phyloP scores from a whole-genome alignment of 2,329 filamentous ascomycete genomes.

The Periconia sp. region DNA sequence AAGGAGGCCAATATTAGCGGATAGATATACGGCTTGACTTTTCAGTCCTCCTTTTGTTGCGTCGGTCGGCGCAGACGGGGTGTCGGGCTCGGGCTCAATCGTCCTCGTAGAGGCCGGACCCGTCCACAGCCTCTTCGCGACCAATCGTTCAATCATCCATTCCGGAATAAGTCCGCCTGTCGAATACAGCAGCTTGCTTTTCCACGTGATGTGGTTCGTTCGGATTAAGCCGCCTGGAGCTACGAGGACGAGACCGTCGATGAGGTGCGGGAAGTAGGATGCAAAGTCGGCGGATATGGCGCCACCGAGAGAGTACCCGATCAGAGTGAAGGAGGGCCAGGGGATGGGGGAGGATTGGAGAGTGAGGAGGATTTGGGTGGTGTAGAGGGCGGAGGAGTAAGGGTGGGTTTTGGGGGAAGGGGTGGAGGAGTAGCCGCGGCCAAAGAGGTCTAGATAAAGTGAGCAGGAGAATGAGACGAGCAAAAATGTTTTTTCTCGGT shows the following conservation, averaged over 20 bases:
- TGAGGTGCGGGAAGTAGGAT: constrained; percentile 69
- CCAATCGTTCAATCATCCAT: constrained; percentile 57
- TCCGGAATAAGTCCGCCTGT: constrained; percentile 66
- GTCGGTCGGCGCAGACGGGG: constrained; percentile 18
- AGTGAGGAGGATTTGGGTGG: constrained; percentile 72
- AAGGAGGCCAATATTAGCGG: constrained; percentile 51
- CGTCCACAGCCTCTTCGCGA: constrained; percentile 37
- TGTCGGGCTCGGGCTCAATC: constrained; percentile 30
- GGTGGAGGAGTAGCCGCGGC: constrained; percentile 77
- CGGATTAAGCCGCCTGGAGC: constrained; percentile 80
- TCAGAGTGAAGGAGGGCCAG: constrained; percentile 65
- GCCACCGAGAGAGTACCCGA: constrained; percentile 83
- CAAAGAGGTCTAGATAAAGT: constrained; percentile 66
- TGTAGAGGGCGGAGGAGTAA: constrained; percentile 76
- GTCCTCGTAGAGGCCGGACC: constrained; percentile 24
- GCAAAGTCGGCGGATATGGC: constrained; percentile 75
- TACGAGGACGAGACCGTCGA: constrained; percentile 75
- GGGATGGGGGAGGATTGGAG: constrained; percentile 70
- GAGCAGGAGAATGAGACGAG: constrained; percentile 6
- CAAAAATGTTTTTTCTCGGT: too few relatives aligned
- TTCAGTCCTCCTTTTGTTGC: constrained; percentile 11
- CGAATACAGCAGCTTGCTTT: constrained; percentile 68
- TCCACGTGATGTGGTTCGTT: constrained; percentile 64
- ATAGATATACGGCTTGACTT: constrained; percentile 28
- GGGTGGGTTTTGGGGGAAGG: constrained; percentile 65